phyloP scores from a whole-genome alignment of 192 early-diverging fungal species.

The Backusella australiensis region DNA sequence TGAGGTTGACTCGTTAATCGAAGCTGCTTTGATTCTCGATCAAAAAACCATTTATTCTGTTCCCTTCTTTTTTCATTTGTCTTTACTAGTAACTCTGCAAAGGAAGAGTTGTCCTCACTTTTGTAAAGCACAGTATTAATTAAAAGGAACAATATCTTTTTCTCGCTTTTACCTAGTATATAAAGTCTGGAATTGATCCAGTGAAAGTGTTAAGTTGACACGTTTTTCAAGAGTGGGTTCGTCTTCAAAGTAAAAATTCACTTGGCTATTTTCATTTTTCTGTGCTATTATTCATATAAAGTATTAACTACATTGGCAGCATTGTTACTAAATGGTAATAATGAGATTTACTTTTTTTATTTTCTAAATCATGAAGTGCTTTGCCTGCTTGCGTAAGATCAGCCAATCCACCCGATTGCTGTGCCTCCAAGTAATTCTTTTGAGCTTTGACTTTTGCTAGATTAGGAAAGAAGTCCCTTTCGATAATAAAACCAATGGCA shows the following conservation, averaged over 20 bases:
- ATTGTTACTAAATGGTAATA: background rate
- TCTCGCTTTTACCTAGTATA: slow-evolving; percentile 52
- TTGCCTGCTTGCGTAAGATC: slow-evolving; percentile 24
- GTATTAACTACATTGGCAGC: background rate
- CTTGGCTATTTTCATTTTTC: background rate
- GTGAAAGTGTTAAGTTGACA: slow-evolving; percentile 49
- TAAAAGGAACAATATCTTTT: too few species aligned
- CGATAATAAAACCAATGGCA: slow-evolving; percentile 72
- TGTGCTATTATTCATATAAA: background rate
- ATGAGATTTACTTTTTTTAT: slow-evolving; percentile 4
- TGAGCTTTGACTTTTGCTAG: slow-evolving; percentile 59
- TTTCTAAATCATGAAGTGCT: slow-evolving; percentile 20
- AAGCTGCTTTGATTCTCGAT: slow-evolving; percentile 52
- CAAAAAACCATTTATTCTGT: slow-evolving; percentile 67
- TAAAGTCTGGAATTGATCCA: slow-evolving; percentile 70
- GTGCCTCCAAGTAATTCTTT: slow-evolving; percentile 55
- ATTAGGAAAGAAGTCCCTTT: slow-evolving; percentile 82
- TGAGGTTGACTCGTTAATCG: slow-evolving; percentile 21
- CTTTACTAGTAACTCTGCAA: slow-evolving; percentile 59
- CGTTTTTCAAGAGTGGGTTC: slow-evolving; percentile 8
- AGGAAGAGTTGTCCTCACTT: slow-evolving; percentile 82
- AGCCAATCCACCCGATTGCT: slow-evolving; percentile 38
- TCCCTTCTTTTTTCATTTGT: slow-evolving; percentile 54
- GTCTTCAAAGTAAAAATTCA: slow-evolving; percentile 24
- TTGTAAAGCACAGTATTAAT: too few species aligned